These are phyloP conservation scores for Pseudogymnoascus sp. DNA, from an alignment of 2,329 filamentous ascomycete genomes.

Conservation along the genomic window DNA sequence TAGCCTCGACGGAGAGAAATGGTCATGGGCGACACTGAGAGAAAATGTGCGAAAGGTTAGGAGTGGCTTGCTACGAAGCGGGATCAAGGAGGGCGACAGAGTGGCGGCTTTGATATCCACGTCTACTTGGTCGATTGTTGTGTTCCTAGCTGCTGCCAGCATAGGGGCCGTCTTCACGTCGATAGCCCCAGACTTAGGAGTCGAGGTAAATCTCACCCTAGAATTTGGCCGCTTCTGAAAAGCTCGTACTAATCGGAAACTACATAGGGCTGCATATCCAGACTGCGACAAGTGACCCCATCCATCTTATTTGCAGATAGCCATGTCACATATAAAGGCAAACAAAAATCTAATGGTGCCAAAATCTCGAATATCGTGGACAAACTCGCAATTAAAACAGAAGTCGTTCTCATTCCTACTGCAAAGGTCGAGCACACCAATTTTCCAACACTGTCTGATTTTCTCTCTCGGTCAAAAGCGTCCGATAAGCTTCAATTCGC, in stretches of 20 bases:
- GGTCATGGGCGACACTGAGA: slow-evolving; percentile 12
- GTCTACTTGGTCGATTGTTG: slow-evolving; percentile 1
- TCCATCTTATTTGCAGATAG: slow-evolving; percentile 14
- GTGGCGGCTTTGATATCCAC: slow-evolving; percentile 8
- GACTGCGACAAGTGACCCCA: slow-evolving; percentile 11
- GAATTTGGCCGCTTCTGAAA: background rate
- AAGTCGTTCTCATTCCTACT: slow-evolving; percentile 8
- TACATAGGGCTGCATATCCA: slow-evolving; percentile 12
- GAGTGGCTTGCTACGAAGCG: slow-evolving; percentile 9
- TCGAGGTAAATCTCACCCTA: background rate
- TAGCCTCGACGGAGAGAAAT: slow-evolving; percentile 11
- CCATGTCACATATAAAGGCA: slow-evolving; percentile 14
- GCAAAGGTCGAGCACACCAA: background rate
- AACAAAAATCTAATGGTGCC: slow-evolving; percentile 7
- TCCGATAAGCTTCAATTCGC: slow-evolving; percentile 9
- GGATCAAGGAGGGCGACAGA: slow-evolving; percentile 1
- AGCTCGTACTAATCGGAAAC: background rate
- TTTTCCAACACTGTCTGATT: slow-evolving; percentile 8
- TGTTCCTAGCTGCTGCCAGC: slow-evolving; percentile 2
- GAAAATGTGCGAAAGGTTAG: slow-evolving; percentile 12
- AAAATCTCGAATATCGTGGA: slow-evolving; percentile 9
- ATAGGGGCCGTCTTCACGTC: slow-evolving; percentile 8
- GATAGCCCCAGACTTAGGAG: background rate
- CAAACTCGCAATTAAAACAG: slow-evolving; percentile 1
- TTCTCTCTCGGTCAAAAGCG: slow-evolving; percentile 6